A percentile compares a stretch with the other conserved stretches of the same genome.
Conservation (phyloP, 2,329 filamentous ascomycete species). For the Fusarium sp. region DNA sequence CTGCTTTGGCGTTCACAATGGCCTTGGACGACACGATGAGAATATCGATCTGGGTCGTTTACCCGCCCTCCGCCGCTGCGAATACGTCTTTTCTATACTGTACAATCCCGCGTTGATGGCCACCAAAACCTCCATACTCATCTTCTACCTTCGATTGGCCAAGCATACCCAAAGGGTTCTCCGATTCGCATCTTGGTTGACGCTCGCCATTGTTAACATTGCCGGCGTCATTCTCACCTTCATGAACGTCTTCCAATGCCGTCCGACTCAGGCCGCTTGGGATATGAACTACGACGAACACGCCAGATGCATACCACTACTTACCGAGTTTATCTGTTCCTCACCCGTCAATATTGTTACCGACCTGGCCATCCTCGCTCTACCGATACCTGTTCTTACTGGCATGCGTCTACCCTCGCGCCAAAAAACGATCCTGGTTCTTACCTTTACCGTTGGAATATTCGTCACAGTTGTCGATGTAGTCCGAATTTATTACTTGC, state of each 20-base stretch:
- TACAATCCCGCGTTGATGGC: slow-evolving; percentile 91
- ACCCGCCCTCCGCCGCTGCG: slow-evolving; percentile 65
- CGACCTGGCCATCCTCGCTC: slow-evolving; percentile 85
- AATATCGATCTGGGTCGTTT: slow-evolving; percentile 67
- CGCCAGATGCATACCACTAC: slow-evolving; percentile 66
- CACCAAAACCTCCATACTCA: slow-evolving; percentile 90
- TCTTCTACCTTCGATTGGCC: slow-evolving; percentile 89
- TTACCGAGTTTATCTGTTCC: slow-evolving; percentile 77
- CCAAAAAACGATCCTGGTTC: slow-evolving; percentile 87
- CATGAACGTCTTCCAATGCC: slow-evolving; percentile 89
- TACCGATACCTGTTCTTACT: slow-evolving; percentile 90
- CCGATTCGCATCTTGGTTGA: slow-evolving; percentile 83
- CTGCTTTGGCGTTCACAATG: slow-evolving; percentile 71
- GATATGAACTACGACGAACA: slow-evolving; percentile 52
- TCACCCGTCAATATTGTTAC: slow-evolving; percentile 93
- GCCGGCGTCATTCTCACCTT: slow-evolving; percentile 85
- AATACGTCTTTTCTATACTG: slow-evolving; percentile 74
- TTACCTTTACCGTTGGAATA: slow-evolving; percentile 88
- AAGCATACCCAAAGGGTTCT: slow-evolving; percentile 82
- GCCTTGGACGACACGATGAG: slow-evolving; percentile 75
- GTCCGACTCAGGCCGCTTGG: slow-evolving; percentile 79
- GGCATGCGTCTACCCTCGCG: slow-evolving; percentile 85
- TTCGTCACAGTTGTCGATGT: slow-evolving; percentile 92
- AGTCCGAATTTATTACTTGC: slow-evolving; percentile 88
- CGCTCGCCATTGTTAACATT: slow-evolving; percentile 81